Percentiles rank a stretch among this genome's conserved stretches.
phyloP scores from a whole-genome alignment of 1,139 yeast genomes.

The Hansenula lynferdii region DNA sequence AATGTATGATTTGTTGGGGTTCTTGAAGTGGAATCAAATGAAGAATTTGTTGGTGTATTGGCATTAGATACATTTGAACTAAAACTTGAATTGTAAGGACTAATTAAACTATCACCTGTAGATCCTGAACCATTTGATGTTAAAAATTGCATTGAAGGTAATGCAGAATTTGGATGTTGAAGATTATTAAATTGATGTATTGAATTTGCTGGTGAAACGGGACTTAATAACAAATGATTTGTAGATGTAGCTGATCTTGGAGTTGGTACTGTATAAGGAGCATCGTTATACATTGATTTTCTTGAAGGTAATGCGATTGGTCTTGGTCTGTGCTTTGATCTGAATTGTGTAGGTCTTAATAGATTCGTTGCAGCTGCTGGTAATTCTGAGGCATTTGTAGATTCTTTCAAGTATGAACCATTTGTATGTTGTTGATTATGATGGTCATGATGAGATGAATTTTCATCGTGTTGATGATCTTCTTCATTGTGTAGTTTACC shows the following conservation, averaged over 20 bases:
- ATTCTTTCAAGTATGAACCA: too few species aligned
- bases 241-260: constrained; percentile 17
- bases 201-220: constrained; percentile 7
- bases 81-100: constrained; percentile 19
- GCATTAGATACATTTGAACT: constrained; percentile 5
- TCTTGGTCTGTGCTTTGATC: constrained; percentile 22
- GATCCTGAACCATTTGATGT: constrained; percentile 1
- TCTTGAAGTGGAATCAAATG: constrained; percentile 4
- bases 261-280: constrained; percentile 16
- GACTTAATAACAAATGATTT: constrained; percentile 9
- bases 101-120: constrained; percentile 9
- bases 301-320: constrained; percentile 15
- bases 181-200: background rate
- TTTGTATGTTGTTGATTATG: constrained; percentile 3
- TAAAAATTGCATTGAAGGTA: constrained; percentile 12
- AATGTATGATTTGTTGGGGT: constrained; percentile 11
- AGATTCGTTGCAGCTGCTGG: constrained; percentile 13
- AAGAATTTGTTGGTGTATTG: constrained; percentile 7
- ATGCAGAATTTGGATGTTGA: constrained; percentile 1
- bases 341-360: constrained; percentile 18
- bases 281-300: constrained; percentile 14
- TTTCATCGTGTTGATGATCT: background rate
- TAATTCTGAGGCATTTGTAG: too few species aligned
- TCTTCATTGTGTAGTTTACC: background rate
- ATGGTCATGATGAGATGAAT: background rate